Base-by-base conservation (phyloP, 257 asterid genomes). In the Cinchona pubescens region DNA sequence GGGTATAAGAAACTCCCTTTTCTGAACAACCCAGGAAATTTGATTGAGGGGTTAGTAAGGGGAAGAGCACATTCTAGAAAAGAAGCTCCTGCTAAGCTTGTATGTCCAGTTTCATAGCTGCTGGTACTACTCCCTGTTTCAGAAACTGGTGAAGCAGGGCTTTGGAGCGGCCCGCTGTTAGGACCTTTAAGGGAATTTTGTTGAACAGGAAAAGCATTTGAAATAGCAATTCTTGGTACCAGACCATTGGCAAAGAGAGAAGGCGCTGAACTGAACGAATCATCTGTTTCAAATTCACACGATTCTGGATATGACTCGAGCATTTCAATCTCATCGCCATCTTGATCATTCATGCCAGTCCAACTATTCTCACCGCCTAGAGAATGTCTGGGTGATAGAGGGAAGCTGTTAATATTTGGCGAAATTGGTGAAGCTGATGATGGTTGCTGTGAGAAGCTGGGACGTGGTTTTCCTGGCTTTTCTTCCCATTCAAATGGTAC, bases 51-150 rank as follows among this genome's bases (percentile, higher is more conserved):
- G 86, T 86, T 55, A 92, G 78, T 34, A 86, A 77, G 71, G 97
- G 97, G 75, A 90, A 92, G 38, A 92, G 92, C 92, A n/a, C 92
- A 82, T 88, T 90, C 96, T 91, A 92, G 79, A 90, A 92, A 92
- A 79, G 92, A 84, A 67, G 86, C 77, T 48, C 97, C 96, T 8
- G 71, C 90, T 74, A 87, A 67, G 83, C 89, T 84, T 42, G 89
- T 75, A 15, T 80, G 80, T 23, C 96, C 92, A 21, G 92, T 81
- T 60, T 83, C 92, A 69, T 81, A 89, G 81, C 89, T 85, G 82
- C 87, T 77, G 8, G 79, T 56, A 43, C 79, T 75, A 74, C 84
- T 77, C 10, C 82, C 94, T 0, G 89, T 77, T 66, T 88, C 91
- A 66, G 89, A 91, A 81, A 62, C 87, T 16, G 91, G 91, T 13